Conservation (phyloP, 768 basidiomycete species). For the Pisolithus sp. region DNA sequence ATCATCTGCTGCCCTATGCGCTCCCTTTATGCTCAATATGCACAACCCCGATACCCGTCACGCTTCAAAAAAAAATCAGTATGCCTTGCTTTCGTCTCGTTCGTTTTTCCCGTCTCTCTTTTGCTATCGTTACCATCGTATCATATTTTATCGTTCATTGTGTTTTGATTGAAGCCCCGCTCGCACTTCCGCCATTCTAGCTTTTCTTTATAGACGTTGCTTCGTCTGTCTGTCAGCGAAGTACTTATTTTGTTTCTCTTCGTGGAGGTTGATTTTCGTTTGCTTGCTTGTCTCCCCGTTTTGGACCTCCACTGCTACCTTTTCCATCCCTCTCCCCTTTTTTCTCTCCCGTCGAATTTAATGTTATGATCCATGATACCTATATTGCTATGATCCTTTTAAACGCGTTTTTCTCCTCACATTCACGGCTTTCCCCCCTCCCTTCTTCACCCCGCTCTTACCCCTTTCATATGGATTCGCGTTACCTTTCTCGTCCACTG, state of each 20-base stretch:
- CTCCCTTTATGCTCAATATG: background rate
- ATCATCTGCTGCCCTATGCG: background rate
- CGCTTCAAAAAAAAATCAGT: background rate
- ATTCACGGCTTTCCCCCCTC: background rate
- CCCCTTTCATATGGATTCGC: background rate
- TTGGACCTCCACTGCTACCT: background rate
- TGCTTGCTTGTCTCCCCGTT: background rate
- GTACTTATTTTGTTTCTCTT: background rate
- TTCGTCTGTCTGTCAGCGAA: background rate
- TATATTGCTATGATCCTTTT: slow-evolving; percentile 1
- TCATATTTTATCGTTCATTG: background rate
- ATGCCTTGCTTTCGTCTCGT: background rate
- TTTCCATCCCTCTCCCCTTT: background rate
- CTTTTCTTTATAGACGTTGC: background rate
- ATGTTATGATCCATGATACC: background rate
- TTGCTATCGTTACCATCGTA: slow-evolving; percentile 1
- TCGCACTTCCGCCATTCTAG: background rate
- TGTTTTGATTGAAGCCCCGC: background rate
- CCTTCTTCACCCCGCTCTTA: background rate
- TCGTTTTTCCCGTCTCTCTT: background rate
- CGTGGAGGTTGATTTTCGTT: background rate
- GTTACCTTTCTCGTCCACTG: background rate
- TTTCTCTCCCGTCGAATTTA: background rate
- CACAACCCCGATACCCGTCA: background rate
- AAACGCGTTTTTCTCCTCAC: background rate